Evolutionary conservation across 2,329 filamentous ascomycete species (phyloP).

Genomic region (Fonsecaea erecta): DNA sequence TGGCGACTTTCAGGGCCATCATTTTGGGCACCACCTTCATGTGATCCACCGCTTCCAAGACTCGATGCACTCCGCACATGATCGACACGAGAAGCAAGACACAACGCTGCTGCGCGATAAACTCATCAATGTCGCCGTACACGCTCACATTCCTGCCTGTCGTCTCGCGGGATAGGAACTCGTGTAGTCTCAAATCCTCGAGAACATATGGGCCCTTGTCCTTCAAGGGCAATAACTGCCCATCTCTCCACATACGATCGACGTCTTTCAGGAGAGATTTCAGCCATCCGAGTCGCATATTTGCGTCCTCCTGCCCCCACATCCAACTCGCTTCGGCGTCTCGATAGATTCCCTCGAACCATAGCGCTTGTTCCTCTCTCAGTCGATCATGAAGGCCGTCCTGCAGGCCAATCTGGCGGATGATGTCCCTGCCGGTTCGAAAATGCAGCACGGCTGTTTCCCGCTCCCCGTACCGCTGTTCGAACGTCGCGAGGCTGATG

Average conservation of each 20-base stretch:
- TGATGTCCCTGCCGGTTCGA: conserved; percentile 18
- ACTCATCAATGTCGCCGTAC: conserved; percentile 28
- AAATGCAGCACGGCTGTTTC: conserved; percentile 23
- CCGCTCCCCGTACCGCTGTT: conserved; percentile 27
- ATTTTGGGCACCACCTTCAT: conserved; percentile 5
- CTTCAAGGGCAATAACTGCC: conserved; percentile 8
- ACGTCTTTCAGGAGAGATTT: conserved; percentile 22
- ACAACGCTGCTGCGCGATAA: conserved; percentile 21
- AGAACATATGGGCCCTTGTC: conserved; percentile 8
- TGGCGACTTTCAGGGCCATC: conserved; percentile 13
- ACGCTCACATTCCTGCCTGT: conserved; percentile 19
- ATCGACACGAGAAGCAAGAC: conserved; percentile 22
- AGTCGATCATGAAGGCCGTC: conserved; percentile 22
- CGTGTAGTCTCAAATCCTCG: conserved; percentile 14
- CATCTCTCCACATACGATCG: conserved; percentile 25
- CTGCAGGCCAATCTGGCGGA: conserved; percentile 23
- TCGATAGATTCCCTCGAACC: conserved; percentile 30
- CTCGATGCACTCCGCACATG: conserved; percentile 15
- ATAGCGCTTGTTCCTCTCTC: conserved; percentile 28
- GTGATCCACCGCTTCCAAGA: conserved; percentile 7
- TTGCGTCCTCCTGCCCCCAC: conserved; percentile 26
- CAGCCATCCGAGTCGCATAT: conserved; percentile 17
- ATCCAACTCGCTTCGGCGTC: conserved; percentile 25
- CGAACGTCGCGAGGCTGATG: conserved; percentile 27
- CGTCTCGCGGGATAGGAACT: conserved; percentile 23